Conservation (phyloP, 257 asterid species). For the Rehmannia glutinosa region DNA sequence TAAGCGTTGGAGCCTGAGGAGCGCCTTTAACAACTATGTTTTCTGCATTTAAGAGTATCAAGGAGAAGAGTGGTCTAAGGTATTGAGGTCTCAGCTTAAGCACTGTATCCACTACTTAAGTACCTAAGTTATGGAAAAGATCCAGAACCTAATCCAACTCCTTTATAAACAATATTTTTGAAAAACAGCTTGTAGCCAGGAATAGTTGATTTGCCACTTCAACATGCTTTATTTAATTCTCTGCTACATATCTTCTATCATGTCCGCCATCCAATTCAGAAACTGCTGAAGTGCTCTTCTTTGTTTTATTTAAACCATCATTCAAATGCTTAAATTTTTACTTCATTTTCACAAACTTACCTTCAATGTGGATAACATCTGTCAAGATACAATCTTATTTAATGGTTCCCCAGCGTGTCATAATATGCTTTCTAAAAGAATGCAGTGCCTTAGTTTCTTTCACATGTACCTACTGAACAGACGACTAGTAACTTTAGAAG, state of each 20-base stretch:
- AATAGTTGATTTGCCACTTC: not conserved
- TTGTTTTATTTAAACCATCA: not conserved
- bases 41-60: no score
- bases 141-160: no score
- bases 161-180: not conserved
- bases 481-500: conserved; percentile 5
- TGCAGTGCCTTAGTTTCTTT: not conserved
- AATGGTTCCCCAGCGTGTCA: not conserved
- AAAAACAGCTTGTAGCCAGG: not conserved
- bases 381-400: not conserved
- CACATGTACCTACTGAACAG: not conserved
- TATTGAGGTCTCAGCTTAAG: no score
- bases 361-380: not conserved
- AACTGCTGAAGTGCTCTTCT: not conserved
- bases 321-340: not conserved
- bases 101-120: no score
- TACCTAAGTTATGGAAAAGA: not conserved
- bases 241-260: not conserved
- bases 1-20: no score
- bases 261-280: not conserved
- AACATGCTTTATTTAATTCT: not conserved
- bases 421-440: not conserved
- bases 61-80: no score
- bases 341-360: conserved; percentile 11
- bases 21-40: no score